Base-by-base conservation (phyloP, 2,329 filamentous ascomycete genomes). In the Fusarium devonianum region DNA sequence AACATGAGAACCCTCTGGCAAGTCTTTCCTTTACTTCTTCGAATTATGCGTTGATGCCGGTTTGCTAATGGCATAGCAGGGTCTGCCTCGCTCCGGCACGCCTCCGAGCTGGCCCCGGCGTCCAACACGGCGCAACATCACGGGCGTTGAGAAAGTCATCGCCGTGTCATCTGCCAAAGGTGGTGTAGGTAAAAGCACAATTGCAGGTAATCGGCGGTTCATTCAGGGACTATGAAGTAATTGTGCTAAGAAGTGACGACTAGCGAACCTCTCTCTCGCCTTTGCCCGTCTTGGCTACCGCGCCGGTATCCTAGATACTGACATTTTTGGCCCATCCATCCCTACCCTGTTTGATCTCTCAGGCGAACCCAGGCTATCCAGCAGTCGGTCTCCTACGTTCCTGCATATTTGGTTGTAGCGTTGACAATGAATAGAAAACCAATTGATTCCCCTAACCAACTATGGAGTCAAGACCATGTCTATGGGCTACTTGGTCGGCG, bases 391-490 rank as follows among this genome's bases (percentile, higher is more conserved):
- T 3, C 10, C 10, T 5, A 18, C 16, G 3, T 12, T 2, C 9
- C 12, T 5, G 8, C 4, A 12, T 7, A 6, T 4, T 7, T 28
- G 4, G 7, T 22, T 5, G 9, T 7, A 26, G 18, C 16, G 9
- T 41, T 67, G 5, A 66, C 41, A 32, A 7, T 19, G 7, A 23
- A 12, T 55, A 90, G 84, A 88, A 62, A 92, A 92, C 65, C 87
- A 92, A 64, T 81, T 99, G 4, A 67, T 97, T 2, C 94, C 94
- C 0, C 75, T 99, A 17, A 92, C 89, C 16, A 96, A 96, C 68
- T 97, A 97, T 75, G 94, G 94, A 29, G 82, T 99, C 47, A 95
- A 95, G 73, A 95, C 92, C 44, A 99, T 99, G 94, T 97, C 92
- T 0, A 97, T 99, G 90, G 94, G 94, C 38, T 97, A 96, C 60